Percentiles rank a stretch among this genome's conserved stretches.
Evolutionary conservation across 305 asterid species (phyloP).

Genomic region (Withania somnifera): DNA sequence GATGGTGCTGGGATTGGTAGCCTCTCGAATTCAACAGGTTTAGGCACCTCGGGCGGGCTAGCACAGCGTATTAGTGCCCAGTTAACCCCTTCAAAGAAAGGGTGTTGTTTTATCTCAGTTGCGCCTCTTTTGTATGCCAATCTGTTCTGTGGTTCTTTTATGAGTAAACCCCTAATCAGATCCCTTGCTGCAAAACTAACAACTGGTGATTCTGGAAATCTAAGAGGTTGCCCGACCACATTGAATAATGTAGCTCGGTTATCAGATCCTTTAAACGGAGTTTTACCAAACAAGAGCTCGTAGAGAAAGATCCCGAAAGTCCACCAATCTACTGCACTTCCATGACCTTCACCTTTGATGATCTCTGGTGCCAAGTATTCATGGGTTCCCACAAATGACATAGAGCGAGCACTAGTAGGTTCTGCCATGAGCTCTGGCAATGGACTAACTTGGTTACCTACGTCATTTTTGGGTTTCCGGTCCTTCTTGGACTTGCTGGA

Average conservation of each 20-base stretch:
- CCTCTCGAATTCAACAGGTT: conserved; percentile 51
- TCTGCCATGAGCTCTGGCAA: conserved; percentile 71
- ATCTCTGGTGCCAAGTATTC: conserved; percentile 77
- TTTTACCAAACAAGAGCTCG: conserved; percentile 61
- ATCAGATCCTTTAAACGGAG: conserved; percentile 71
- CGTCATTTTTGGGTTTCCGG: conserved; percentile 40
- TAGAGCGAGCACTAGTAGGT: conserved; percentile 71
- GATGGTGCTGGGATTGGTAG: conserved; percentile 34
- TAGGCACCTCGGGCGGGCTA: conserved; percentile 74
- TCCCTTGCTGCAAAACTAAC: conserved; percentile 74
- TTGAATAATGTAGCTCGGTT: conserved; percentile 69
- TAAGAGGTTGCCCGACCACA: conserved; percentile 73
- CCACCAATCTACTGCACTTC: conserved; percentile 91
- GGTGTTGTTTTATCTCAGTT: conserved; percentile 73
- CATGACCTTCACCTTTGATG: conserved; percentile 84
- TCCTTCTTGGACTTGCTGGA: conserved; percentile 54
- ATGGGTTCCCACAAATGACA: conserved; percentile 80
- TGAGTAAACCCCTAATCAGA: conserved; percentile 61
- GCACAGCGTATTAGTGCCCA: conserved; percentile 88
- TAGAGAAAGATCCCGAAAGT: conserved; percentile 64
- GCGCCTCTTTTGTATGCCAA: conserved; percentile 76
- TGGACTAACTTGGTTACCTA: conserved; percentile 52
- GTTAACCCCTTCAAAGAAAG: conserved; percentile 72
- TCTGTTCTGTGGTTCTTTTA: conserved; percentile 70
- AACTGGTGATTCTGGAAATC: conserved; percentile 64